Base-by-base conservation (phyloP, 2,329 filamentous ascomycete genomes). In the Stenocarpella maydis region DNA sequence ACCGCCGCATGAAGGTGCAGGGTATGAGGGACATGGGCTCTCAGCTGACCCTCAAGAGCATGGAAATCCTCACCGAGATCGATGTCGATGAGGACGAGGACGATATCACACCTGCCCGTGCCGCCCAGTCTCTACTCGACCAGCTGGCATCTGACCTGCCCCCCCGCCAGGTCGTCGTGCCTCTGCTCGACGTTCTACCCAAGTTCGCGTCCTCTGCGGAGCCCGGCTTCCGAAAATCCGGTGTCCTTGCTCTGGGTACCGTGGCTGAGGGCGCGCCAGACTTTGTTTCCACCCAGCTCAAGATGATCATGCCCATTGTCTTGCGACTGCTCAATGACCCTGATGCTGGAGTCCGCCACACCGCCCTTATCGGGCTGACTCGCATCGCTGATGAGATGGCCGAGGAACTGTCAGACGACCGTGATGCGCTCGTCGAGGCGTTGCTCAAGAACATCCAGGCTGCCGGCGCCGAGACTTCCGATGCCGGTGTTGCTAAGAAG, bases 241-340 rank as follows among this genome's bases (percentile, higher is more conserved):
- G 93, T 81, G 96, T 98, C 77, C 87, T 98, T 72, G 92, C 95
- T 60, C 88, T 99, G 6, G 95, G 95, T 70, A 97, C 95, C 84
- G 95, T 93, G 75, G 95, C 97, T 65, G 96, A 98, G 84, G 96
- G 96, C 75, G 95, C 96, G 37, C 96, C 96, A 19, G 96, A 99
- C 80, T 99, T 98, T 82, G 94, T 98, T 77, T 94, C 93, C 73
- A 97, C 95, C 24, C 96, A 99, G 82, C 88, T 98, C 72, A 87
- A 91, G 76, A 88, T 91, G 73, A 92, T 98, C 74, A 89, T 98
- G 79, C 96, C 96, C 60, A 86, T 93, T 74, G 90, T 98, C 70
- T 86, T 98, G 69, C 90, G 89, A 76, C 87, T 98, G 10, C 88
- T 99, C 47, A 87, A 94, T 77, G 96, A 99, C 78, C 85, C 88